phyloP scores from a whole-genome alignment of 345 rosid genomes.

The Eucalyptus guilfoylei region DNA sequence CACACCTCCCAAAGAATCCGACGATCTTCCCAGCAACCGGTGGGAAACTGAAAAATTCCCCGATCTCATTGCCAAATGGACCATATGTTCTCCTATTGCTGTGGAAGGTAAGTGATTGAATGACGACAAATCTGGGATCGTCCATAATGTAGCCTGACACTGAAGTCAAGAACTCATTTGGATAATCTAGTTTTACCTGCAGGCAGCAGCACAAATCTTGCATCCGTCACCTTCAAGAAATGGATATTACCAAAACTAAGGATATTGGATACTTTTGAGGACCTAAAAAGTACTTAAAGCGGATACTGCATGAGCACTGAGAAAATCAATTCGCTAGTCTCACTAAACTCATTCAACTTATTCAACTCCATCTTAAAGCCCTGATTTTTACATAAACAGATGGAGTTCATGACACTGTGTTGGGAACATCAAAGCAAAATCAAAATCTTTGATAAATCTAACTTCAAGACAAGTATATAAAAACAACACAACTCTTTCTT shows the following conservation, averaged over 20 bases:
- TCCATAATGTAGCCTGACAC: neutral
- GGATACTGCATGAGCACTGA: too few relatives aligned
- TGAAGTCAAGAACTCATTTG: neutral
- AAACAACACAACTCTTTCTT: neutral
- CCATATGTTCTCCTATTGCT: neutral
- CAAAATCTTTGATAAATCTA: neutral
- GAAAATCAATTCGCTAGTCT: neutral
- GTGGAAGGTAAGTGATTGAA: neutral
- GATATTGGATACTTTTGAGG: neutral
- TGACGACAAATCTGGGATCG: neutral
- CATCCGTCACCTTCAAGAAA: neutral
- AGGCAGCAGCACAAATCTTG: neutral
- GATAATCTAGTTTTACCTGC: neutral
- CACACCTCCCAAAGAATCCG: neutral
- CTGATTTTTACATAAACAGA: too few relatives aligned
- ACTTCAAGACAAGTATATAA: neutral
- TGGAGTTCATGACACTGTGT: neutral
- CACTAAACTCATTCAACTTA: neutral
- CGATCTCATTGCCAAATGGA: neutral
- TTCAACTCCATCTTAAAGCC: neutral
- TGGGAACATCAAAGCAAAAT: neutral
- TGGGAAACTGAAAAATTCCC: neutral
- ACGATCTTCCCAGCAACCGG: neutral
- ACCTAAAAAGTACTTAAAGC: neutral
- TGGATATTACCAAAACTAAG: neutral